phyloP scores from a whole-genome alignment of 75 land plant genomes.

The Picea glauca region DNA sequence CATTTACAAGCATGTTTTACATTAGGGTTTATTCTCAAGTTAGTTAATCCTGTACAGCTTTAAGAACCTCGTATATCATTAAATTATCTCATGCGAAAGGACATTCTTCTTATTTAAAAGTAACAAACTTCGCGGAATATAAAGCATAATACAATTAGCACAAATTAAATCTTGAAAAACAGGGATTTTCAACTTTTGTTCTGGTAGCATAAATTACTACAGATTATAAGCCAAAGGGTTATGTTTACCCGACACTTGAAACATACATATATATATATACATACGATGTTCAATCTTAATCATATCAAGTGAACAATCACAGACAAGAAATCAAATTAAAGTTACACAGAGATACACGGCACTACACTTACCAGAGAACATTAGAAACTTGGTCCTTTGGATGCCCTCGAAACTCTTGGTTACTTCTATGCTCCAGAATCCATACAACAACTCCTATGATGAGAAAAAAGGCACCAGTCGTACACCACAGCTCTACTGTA shows the following conservation, averaged over 20 bases:
- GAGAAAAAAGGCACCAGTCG: slow-evolving; percentile 29
- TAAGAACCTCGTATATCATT: neutral
- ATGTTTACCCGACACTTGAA: too few species aligned
- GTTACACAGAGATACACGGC: neutral
- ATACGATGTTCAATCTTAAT: neutral
- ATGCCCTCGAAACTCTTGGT: slow-evolving; percentile 33
- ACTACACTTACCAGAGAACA: slow-evolving; percentile 22
- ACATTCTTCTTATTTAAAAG: neutral
- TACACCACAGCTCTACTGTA: slow-evolving; percentile 40
- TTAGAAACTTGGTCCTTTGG: slow-evolving; percentile 27
- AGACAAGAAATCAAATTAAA: neutral
- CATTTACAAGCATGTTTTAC: neutral
- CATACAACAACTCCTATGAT: slow-evolving; percentile 47
- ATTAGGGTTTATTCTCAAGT: neutral
- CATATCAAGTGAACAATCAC: neutral
- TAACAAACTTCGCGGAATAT: neutral
- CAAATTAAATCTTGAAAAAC: neutral
- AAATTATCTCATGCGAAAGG: neutral
- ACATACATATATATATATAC: too few species aligned
- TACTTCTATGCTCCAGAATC: slow-evolving; percentile 37
- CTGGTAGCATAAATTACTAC: too few species aligned
- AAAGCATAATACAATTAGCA: neutral
- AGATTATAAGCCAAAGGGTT: too few species aligned
- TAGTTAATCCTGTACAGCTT: neutral
- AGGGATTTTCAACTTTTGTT: neutral